Evolutionary conservation across 192 early-diverging fungal genomes (phyloP), one percentile per base, ranked within the genome.

Genomic region (Diversispora epigaea): DNA sequence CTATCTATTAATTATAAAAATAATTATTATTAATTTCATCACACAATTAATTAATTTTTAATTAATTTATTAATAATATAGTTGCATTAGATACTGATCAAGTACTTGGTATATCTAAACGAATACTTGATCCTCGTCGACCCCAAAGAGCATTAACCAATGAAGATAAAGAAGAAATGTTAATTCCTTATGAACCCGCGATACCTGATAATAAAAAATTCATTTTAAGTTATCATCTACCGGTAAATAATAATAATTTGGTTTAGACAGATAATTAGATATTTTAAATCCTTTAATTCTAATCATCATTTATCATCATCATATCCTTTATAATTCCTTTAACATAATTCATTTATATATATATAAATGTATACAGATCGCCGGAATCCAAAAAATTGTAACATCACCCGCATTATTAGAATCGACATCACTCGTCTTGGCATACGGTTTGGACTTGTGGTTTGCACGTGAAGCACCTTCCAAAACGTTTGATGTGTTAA

Each of bases 371-470:
- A 76, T 60, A 39, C 76, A 86, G 56, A 87, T 98, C 25, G 80
- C 83, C 6, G 90, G 92, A 2, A 87, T 95, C 73, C 71, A 77
- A 12, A 77, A 79, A 21, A 94, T 99, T 67, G 76, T 80, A 39
- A 90, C 93, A 9, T 77, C 90, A 14, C 91, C 95, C 1, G 89
- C 97, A 19, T 79, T 89, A 52, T 80, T 99, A 40, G 98, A 99
- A 83, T 97, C 95, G 21, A 99, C 98, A 7, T 90, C 95, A 14
- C 82, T 99, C 45, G 92, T 96, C 9, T 81, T 91, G 17, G 89
- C 91, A 0, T 97, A 90, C 78, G 98, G 98, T 15, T 84, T 95
- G 54, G 98, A 99, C 76, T 68, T 96, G 64, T 99, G 95, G 86
- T 91, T 93, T 70, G 92, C 90, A 5, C 89, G 91, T 50, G 84